Base-by-base conservation (phyloP, 768 basidiomycete species). In the Clitopilus passeckerianus region DNA sequence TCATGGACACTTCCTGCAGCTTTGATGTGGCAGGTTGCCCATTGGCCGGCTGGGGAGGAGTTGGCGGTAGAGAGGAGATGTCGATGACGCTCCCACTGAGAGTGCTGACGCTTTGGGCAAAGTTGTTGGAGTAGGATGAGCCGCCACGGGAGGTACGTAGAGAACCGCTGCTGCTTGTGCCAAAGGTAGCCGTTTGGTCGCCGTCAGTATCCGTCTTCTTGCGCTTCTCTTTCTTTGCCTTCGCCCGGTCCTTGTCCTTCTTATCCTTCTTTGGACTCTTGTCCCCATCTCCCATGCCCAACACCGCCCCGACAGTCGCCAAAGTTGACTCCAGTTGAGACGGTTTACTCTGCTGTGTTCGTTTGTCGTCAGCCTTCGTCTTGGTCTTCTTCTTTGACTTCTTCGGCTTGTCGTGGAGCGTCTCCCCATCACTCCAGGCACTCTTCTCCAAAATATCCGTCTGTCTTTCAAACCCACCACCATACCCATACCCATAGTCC, bases 21-120 rank as follows among this genome's bases (percentile, higher is more conserved):
- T 50, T 50, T 16, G 46, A 50, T 41, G n/a, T 9, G 37, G 37
- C n/a, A 5, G 37, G 15, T 50, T 50, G 46, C 5, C 46, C 46
- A 23, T 50, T 50, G 46, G 18, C 18, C 10, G 46, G 46, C 18
- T 50, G 46, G 12, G 46, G 46, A 5, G 46, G 46, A 10, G 46
- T 50, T 50, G 46, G 46, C 15, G n/a, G 46, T 23, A 57, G 50
- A 16, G 57, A 10, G 20, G 64, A 55, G 8, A 67, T 65, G 27
- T 67, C 66, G 15, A 67, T 59, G 6, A 67, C 59, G 46, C 64
- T 67, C 10, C 54, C 54, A 7, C 37, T 46, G 24, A 54, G 57
- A 24, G 55, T 55, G 15, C 57, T 30, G 7, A 53, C 52, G 8
- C 52, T 30, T 15, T 23, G 52, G 16, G 23, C 53, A 23, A 22